Evolutionary conservation across 1,284 basidiomycete species (phyloP).

Genomic region (Rhizoctonia solani): DNA sequence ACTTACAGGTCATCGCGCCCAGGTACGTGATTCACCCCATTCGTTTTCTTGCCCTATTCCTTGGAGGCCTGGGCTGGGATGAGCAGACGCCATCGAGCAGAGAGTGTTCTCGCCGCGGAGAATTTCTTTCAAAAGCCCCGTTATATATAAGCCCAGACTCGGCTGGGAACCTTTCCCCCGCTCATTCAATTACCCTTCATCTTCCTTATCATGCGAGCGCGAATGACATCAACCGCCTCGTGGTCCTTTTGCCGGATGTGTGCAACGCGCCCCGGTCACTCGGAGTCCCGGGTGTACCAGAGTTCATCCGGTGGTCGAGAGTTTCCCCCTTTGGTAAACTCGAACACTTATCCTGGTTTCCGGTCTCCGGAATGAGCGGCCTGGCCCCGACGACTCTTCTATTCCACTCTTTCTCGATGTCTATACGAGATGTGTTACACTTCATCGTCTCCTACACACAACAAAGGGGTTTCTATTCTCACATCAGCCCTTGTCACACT

Average conservation of each 20-base stretch:
- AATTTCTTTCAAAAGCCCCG: too few relatives aligned
- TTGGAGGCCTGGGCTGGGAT: not conserved
- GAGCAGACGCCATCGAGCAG: not conserved
- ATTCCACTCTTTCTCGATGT: not conserved
- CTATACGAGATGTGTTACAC: not conserved
- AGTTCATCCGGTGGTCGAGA: conserved; percentile 11
- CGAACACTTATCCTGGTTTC: not conserved
- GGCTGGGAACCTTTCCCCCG: conserved; percentile 2
- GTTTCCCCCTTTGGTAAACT: conserved; percentile 32
- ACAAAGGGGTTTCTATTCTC: conserved; percentile 26
- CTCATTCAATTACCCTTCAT: conserved; percentile 28
- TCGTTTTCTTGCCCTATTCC: not conserved
- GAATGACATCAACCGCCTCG: conserved; percentile 30
- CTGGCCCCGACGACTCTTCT: conserved; percentile 21
- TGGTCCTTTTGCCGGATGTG: conserved; percentile 32
- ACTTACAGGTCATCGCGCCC: conserved; percentile 78
- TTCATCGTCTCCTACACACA: not conserved
- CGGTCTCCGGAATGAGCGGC: conserved; percentile 22
- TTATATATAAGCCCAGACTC: not conserved
- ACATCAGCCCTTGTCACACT: not conserved
- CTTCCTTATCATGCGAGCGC: conserved; percentile 26
- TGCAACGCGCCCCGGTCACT: conserved; percentile 25
- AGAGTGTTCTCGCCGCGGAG: too few relatives aligned
- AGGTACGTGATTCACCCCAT: conserved; percentile 42
- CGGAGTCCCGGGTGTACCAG: conserved; percentile 6